These are phyloP conservation scores for Crucibulum laeve DNA, from an alignment of 768 basidiomycete species.

Conservation along the genomic window DNA sequence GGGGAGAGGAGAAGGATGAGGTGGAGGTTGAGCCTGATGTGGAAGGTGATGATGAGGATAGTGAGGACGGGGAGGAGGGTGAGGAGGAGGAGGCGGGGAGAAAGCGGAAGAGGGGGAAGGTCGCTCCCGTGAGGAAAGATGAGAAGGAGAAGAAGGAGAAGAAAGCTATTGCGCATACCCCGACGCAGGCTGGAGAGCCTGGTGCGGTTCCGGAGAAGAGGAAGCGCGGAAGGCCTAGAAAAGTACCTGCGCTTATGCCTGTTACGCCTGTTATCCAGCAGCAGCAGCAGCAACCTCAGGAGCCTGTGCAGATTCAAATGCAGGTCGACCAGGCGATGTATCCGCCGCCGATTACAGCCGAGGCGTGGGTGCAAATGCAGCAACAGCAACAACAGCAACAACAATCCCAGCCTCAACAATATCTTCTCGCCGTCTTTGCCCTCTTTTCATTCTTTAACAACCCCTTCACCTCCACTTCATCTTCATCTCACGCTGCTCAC, in stretches of 20 bases:
- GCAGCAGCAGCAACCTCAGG: not conserved
- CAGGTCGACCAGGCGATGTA: conserved; percentile 10
- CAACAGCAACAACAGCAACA: conserved; percentile 18
- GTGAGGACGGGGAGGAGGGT: conserved; percentile 41
- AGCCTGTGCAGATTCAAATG: too few species aligned
- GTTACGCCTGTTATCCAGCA: conserved; percentile 5
- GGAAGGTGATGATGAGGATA: conserved; percentile 55
- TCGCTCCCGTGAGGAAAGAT: conserved; percentile 20
- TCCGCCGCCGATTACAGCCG: conserved; percentile 3
- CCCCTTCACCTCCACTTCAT: conserved; percentile 45
- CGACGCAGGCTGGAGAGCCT: conserved; percentile 17
- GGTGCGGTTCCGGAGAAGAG: conserved; percentile 62
- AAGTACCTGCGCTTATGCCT: conserved; percentile 57
- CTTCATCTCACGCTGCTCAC: conserved; percentile 30
- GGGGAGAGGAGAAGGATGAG: conserved; percentile 72
- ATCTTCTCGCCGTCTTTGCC: conserved; percentile 78
- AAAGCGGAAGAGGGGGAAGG: conserved; percentile 63
- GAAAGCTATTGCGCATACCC: conserved; percentile 24
- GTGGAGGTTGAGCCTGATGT: conserved; percentile 48
- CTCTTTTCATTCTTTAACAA: conserved; percentile 86
- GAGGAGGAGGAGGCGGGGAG: conserved; percentile 38
- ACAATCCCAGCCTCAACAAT: conserved; percentile 58
- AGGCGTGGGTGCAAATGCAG: conserved; percentile 9
- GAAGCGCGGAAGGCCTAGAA: conserved; percentile 81
- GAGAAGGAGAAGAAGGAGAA: conserved; percentile 43